Conservation (phyloP, 257 asterid genomes). For the Knoxia roxburghii region DNA sequence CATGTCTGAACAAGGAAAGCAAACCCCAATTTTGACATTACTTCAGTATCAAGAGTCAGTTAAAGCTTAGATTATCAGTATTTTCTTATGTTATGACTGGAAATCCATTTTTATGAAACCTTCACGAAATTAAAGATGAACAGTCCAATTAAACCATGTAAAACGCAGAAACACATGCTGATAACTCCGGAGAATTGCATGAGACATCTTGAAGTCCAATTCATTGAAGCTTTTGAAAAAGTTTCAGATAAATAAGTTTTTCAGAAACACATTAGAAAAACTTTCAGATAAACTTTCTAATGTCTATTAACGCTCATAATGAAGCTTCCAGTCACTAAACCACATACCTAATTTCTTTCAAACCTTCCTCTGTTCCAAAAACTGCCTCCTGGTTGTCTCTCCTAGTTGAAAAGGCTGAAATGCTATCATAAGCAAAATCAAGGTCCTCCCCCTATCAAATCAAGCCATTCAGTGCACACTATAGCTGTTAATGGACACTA, state of each 20-base stretch:
- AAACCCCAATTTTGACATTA: neutral
- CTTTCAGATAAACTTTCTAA: no score
- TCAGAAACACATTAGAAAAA: no score
- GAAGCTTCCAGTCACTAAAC: neutral
- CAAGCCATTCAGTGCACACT: constrained; percentile 5
- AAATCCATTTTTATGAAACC: neutral
- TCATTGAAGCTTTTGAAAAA: neutral
- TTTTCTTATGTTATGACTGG: neutral
- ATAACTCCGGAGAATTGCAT: neutral
- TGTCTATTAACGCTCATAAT: neutral
- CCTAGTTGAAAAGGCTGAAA: constrained; percentile 94
- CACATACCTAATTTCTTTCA: constrained; percentile 82
- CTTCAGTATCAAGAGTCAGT: neutral
- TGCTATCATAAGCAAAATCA: constrained; percentile 95
- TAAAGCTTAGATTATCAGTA: neutral
- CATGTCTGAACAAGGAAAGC: neutral
- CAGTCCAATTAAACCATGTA: neutral
- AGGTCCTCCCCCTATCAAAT: constrained; percentile 82
- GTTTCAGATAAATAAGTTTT: neutral
- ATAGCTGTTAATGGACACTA: neutral
- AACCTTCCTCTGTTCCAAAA: constrained; percentile 97
- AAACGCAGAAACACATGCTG: neutral
- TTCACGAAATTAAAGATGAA: neutral
- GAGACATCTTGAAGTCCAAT: neutral
- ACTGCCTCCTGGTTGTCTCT: constrained; percentile 98